These are phyloP conservation scores for Penium margaritaceum DNA, from an alignment of 139 green algal genomes.

Conservation along the genomic window DNA sequence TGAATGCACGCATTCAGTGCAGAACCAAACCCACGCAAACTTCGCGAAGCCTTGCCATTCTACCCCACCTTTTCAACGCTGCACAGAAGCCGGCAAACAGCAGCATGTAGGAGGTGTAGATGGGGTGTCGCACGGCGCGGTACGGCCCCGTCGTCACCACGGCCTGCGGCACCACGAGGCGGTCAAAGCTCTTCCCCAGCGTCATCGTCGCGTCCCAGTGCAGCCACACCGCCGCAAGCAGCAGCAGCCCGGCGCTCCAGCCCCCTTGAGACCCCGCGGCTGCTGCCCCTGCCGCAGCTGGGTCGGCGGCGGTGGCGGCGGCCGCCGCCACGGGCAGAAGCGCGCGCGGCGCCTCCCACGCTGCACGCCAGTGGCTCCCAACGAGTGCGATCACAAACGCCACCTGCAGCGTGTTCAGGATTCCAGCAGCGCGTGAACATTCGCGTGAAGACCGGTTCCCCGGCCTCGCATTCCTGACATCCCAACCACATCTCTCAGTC, in stretches of 20 bases:
- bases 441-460: too few relatives aligned
- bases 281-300: not conserved
- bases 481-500: too few relatives aligned
- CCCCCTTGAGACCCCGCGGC: not conserved
- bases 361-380: constrained; percentile 48
- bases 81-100: constrained; percentile 59
- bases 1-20: too few relatives aligned
- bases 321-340: not conserved
- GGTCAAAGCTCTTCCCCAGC: constrained; percentile 56
- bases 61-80: constrained; percentile 43
- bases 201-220: constrained; percentile 44
- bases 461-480: too few relatives aligned
- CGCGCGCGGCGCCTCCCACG: constrained; percentile 41
- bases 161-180: constrained; percentile 48
- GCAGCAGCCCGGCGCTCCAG: constrained; percentile 11
- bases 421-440: too few relatives aligned
- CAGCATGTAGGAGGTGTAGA: constrained; percentile 66
- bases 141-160: constrained; percentile 60
- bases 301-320: not conserved
- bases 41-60: too few relatives aligned
- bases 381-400: constrained; percentile 52
- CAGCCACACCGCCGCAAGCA: constrained; percentile 44
- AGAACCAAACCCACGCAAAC: too few relatives aligned
- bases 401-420: too few relatives aligned
- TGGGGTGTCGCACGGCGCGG: constrained; percentile 57